phyloP scores from a whole-genome alignment of 176 grass and related monocot genomes.

The Tuctoria greenei region DNA sequence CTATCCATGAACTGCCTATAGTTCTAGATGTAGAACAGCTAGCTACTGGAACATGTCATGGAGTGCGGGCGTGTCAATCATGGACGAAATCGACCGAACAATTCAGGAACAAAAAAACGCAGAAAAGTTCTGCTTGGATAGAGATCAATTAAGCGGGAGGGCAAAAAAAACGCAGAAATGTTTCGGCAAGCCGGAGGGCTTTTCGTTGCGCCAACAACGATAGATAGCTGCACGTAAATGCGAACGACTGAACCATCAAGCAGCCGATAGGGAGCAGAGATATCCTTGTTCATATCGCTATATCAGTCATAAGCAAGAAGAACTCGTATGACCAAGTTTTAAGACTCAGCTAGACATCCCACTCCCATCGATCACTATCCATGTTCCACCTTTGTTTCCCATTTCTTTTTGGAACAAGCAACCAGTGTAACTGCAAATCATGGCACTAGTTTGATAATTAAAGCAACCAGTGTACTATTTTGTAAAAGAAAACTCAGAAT shows the following conservation, averaged over 20 bases:
- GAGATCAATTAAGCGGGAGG: no score
- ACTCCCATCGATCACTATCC: slow-evolving; percentile 22
- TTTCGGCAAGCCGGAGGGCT: slow-evolving; percentile 26
- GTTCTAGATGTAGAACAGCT: slow-evolving; percentile 41
- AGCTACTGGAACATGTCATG: slow-evolving; percentile 29
- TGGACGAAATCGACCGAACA: slow-evolving; percentile 47
- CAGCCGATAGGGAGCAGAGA: slow-evolving; percentile 29
- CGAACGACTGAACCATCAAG: slow-evolving; percentile 42
- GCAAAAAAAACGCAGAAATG: no score
- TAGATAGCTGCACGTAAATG: slow-evolving; percentile 35
- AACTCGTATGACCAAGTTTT: slow-evolving; percentile 33
- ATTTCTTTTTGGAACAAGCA: background rate
- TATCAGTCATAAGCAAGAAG: slow-evolving; percentile 36
- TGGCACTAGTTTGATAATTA: background rate
- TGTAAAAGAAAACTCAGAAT: slow-evolving; percentile 4
- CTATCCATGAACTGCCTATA: slow-evolving; percentile 1
- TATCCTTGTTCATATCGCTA: slow-evolving; percentile 48
- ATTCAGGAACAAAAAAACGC: slow-evolving; percentile 38
- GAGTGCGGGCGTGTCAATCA: slow-evolving; percentile 42
- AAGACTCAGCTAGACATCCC: slow-evolving; percentile 29
- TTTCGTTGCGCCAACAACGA: slow-evolving; percentile 47
- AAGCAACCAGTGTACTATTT: background rate
- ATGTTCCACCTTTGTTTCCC: background rate
- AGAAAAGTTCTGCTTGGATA: slow-evolving; percentile 29
- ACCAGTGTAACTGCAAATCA: background rate